Evolutionary conservation across 768 basidiomycete genomes (phyloP), one percentile per base, ranked within the genome.

Genomic region (Collybiopsis luxurians): DNA sequence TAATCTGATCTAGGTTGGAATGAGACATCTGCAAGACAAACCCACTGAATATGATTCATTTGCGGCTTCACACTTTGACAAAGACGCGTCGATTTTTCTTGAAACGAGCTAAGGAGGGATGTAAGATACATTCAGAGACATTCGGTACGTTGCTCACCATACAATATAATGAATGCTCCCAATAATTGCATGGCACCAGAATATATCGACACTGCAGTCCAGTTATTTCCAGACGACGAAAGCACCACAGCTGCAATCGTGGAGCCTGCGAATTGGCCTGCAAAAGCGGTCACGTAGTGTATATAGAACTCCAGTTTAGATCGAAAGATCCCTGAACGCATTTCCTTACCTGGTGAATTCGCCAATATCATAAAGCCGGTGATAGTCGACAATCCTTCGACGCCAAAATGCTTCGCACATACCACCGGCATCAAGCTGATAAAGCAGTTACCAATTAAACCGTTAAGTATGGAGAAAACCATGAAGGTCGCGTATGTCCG

Each of bases 401-500:
- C n/a, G 15, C 66, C 64, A 24, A 64, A 72, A 15, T 69, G 54
- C 40, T 63, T 59, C 3, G 68, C 67, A 19, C 64, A 69, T 11
- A 73, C 70, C 11, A 71, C 69, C 31, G 71, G 63, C 26, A 68
- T 55, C 30, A 73, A 65, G 30, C 69, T 69, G 40, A 73, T 60
- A 59, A 71, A 71, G 60, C 71, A 70, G 17, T 67, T 70, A 40
- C 71, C 73, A 51, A 72, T 64, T 34, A 71, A 63, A 12, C 73
- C 73, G 51, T 69, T 68, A 12, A 71, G n/a, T 13, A 71, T 60
- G 15, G 69, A 63, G 56, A 72, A 70, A 10, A 60, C 64, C 28
- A 73, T 65, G 38, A 73, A 67, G 23, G 63, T 55, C 21, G 66
- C 64, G 56, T 71, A 73, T 17, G 60, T 63, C 34, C 65, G 61